A percentile compares a stretch with the other conserved stretches of the same genome.
phyloP scores from a whole-genome alignment of 2,329 filamentous ascomycete species.

The Trichoderma guizhouense region DNA sequence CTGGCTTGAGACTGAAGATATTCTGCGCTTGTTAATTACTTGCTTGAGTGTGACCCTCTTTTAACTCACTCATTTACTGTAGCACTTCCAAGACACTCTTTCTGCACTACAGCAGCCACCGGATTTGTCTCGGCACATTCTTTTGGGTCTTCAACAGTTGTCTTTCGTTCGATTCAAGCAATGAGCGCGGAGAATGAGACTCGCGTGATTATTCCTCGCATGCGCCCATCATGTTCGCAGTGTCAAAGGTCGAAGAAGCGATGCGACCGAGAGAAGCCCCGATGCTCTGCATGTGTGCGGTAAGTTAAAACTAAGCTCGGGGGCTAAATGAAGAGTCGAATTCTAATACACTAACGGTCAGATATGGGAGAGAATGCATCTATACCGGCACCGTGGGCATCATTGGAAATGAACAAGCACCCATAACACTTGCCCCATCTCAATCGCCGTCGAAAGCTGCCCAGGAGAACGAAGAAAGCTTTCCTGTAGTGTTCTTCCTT shows the following conservation, averaged over 20 bases:
- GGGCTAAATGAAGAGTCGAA: too few relatives aligned
- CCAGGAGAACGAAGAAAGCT: background rate
- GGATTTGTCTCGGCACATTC: background rate
- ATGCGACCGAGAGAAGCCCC: background rate
- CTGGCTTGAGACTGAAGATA: background rate
- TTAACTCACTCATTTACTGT: background rate
- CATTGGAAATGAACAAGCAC: background rate
- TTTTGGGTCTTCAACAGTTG: background rate
- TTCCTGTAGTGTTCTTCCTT: background rate
- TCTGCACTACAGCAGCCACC: background rate
- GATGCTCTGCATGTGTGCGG: background rate
- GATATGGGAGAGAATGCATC: background rate
- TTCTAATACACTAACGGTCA: background rate
- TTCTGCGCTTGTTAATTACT: background rate
- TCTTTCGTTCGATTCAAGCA: background rate
- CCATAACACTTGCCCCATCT: background rate
- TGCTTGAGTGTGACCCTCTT: background rate
- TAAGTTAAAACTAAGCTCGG: background rate
- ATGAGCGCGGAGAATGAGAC: background rate
- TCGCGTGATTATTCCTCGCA: background rate
- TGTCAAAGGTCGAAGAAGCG: conserved; percentile 1
- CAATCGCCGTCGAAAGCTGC: background rate
- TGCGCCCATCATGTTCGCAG: background rate
- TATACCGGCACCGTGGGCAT: background rate
- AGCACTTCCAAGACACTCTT: background rate